phyloP scores from a whole-genome alignment of 257 asterid genomes.

The Salvia rosmarinus region DNA sequence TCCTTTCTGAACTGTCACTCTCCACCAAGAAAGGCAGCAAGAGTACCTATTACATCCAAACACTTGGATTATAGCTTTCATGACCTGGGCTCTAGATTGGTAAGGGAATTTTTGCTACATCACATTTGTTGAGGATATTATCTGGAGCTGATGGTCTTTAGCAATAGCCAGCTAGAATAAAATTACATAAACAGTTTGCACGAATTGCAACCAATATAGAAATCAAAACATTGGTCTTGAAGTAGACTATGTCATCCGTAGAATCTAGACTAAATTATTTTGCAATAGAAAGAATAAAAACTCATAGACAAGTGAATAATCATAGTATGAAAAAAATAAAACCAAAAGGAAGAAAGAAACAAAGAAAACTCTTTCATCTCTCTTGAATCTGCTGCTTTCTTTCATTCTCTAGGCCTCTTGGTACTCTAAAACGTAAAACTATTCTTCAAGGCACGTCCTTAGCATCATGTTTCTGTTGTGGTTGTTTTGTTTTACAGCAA shows the following conservation, averaged over 20 bases:
- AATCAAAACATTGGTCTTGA: not conserved
- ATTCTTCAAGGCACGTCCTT: not conserved
- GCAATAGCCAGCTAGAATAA: not conserved
- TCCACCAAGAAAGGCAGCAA: conserved; percentile 49
- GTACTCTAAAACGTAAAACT: not conserved
- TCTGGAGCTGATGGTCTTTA: conserved; percentile 20
- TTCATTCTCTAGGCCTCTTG: not conserved
- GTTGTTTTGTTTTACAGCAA: not conserved
- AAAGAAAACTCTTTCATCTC: not conserved
- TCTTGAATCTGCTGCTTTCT: too few relatives aligned
- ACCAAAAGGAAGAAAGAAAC: conserved; percentile 1
- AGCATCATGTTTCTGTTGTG: not conserved
- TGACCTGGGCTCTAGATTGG: conserved; percentile 53
- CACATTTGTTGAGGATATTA: conserved; percentile 27
- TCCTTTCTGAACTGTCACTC: conserved; percentile 48
- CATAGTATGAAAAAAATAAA: not conserved
- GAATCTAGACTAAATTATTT: not conserved
- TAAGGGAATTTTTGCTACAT: conserved; percentile 41
- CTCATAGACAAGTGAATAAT: not conserved
- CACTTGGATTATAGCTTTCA: conserved; percentile 46
- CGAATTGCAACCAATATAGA: not conserved
- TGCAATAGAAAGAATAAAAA: not conserved
- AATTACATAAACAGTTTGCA: not conserved
- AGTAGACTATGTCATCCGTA: not conserved
- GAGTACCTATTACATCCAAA: conserved; percentile 41